Evolutionary conservation across 192 early-diverging fungal species (phyloP).

Genomic region (Linnemannia zychae): DNA sequence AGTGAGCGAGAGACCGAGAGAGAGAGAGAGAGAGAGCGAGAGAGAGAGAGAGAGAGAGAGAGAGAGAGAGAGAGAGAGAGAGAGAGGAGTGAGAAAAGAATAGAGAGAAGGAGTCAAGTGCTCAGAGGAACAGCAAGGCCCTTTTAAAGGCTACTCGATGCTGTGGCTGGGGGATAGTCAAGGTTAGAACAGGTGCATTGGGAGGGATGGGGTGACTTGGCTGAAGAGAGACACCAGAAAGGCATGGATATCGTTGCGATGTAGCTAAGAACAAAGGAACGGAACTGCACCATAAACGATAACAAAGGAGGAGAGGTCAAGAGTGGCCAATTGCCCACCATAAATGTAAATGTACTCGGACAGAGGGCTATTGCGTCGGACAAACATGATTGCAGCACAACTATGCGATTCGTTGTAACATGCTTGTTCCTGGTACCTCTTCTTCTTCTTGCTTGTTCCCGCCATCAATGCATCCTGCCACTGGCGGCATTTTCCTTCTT

Average conservation of each 20-base stretch:
- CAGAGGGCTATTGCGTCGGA: no score
- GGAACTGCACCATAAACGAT: background rate
- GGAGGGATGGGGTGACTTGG: background rate
- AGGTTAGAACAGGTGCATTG: background rate
- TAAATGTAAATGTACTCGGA: background rate
- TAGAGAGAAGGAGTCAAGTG: background rate
- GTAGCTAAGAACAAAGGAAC: background rate
- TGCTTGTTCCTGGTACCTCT: background rate
- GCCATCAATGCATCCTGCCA: background rate
- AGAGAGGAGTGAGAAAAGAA: background rate
- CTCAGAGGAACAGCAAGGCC: background rate
- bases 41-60: background rate
- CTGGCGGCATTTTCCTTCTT: background rate
- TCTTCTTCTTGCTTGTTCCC: background rate
- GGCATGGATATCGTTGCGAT: background rate
- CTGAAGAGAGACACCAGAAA: background rate
- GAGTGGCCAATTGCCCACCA: background rate
- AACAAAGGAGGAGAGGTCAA: background rate
- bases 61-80: background rate
- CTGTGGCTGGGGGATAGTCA: background rate
- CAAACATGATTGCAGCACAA: no score
- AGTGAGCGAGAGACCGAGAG: background rate
- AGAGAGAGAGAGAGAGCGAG: background rate
- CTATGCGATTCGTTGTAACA: background rate
- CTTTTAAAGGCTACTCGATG: background rate